Base-by-base conservation (phyloP, 129 eudicot species). In the Arctium minus region DNA sequence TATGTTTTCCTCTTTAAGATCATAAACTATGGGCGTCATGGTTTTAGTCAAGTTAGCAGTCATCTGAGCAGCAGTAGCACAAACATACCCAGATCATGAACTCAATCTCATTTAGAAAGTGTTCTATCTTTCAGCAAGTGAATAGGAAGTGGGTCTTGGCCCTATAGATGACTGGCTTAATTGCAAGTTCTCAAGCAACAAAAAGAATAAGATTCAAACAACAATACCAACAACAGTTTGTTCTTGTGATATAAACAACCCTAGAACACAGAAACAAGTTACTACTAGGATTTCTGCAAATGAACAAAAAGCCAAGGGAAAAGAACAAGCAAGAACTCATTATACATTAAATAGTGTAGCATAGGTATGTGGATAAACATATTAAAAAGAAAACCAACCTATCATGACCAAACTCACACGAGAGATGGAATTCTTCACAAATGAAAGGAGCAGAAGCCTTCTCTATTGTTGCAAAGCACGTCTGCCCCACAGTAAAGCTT, bases 401-500 rank as follows among this genome's bases (percentile, higher is more conserved):
- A 75, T 86, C 88, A 85, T 93, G 98, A 82, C 95, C 97, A 85
- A 93, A 83, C 85, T 96, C 95, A 85, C 97, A 91, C 83, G 92
- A 87, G 88, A 96, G 88, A 70, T 93, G 87, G 37, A 96, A 88
- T 79, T 96, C 97, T 91, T 96, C 98, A 79, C 99, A 96, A 86
- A 83, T 80, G 85, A 96, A 91, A 82, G 98, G 94, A 86, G 93
- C 85, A 79, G 86, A 77, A 27, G 88, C 82, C 80, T 88, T 88
- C 42, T 93, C 97, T 15, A 80, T 80, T 78, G 76, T 74, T 73
- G 90, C 84, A 76, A 81, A 74, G 74, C 81, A 80, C 68, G 92
- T 75, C 79, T 86, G 94, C 81, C 85, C 86, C 67, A 84, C 83
- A 82, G 86, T 82, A 82, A 65, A 60, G 86, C 79, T 83, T 78